These are phyloP conservation scores for Dacryopinax spathularia DNA, from an alignment of 768 basidiomycete genomes.

Conservation along the genomic window DNA sequence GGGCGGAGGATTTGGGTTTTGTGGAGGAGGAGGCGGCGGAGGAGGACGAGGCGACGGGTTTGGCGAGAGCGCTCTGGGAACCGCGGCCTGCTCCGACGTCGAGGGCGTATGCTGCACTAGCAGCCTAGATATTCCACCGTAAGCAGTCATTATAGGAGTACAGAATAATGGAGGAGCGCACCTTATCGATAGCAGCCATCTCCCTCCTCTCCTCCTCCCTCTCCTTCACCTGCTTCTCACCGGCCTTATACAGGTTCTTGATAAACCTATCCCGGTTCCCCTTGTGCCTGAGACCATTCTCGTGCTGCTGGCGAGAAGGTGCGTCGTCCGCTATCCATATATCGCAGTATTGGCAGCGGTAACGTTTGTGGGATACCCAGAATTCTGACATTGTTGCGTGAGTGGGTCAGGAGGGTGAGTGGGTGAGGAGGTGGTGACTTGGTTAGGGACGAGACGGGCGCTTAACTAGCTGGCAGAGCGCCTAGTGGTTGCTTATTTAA, in stretches of 20 bases:
- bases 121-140: constrained; percentile 36
- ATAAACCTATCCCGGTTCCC: constrained; percentile 90
- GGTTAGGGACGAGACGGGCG: no score
- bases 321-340: constrained; percentile 94
- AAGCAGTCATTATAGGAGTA: constrained; percentile 12
- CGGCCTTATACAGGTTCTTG: constrained; percentile 80
- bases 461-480: no score
- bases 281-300: constrained; percentile 84
- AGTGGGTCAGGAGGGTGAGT: no score
- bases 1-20: constrained; percentile 25
- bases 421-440: no score
- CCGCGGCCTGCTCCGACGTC: constrained; percentile 60
- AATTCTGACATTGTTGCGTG: neutral
- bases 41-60: constrained; percentile 16
- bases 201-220: constrained; percentile 73
- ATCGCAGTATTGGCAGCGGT: constrained; percentile 94
- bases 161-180: constrained; percentile 19
- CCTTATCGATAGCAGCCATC: constrained; percentile 75
- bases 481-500: no score
- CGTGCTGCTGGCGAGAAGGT: constrained; percentile 81
- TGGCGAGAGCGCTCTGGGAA: constrained; percentile 23
- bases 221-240: constrained; percentile 77
- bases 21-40: constrained; percentile 26
- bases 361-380: constrained; percentile 20
- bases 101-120: constrained; percentile 61